Evolutionary conservation across 371 early-diverging fungal genomes (phyloP).

Genomic region (Circinella minor): DNA sequence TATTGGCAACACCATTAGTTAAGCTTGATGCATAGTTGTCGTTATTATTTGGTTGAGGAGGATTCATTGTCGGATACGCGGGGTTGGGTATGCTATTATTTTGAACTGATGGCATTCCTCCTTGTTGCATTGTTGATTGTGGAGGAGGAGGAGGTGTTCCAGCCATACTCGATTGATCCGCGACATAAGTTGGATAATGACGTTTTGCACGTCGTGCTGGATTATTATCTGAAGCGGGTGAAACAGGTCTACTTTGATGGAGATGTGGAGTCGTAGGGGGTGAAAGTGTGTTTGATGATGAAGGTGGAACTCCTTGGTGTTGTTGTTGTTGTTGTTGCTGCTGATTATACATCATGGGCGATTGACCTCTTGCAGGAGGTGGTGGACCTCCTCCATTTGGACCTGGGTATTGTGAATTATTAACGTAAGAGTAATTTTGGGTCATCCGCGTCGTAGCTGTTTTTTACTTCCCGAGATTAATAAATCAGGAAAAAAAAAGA

Average conservation of each 20-base stretch:
- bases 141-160: slow-evolving; percentile 17
- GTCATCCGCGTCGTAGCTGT: slow-evolving; percentile 15
- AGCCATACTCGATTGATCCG: slow-evolving; percentile 10
- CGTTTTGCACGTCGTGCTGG: slow-evolving; percentile 21
- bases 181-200: slow-evolving; percentile 26
- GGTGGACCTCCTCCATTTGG: slow-evolving; percentile 2
- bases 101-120: neutral
- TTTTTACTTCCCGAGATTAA: neutral
- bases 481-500: neutral
- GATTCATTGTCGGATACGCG: slow-evolving; percentile 3
- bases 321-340: too few species aligned
- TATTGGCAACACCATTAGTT: slow-evolving; percentile 31
- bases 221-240: slow-evolving; percentile 11
- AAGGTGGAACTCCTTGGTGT: neutral
- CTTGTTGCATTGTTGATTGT: slow-evolving; percentile 8
- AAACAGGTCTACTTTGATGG: slow-evolving; percentile 14
- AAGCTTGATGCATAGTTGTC: slow-evolving; percentile 12
- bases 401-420: slow-evolving; percentile 7
- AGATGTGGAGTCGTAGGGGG: slow-evolving; percentile 13
- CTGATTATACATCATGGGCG: slow-evolving; percentile 6
- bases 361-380: slow-evolving; percentile 5
- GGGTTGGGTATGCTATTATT: neutral
- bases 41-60: neutral
- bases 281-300: slow-evolving; percentile 11
- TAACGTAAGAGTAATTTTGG: slow-evolving; percentile 13